Conservation (phyloP, 768 basidiomycete species). For the Amanita jacksonii region DNA sequence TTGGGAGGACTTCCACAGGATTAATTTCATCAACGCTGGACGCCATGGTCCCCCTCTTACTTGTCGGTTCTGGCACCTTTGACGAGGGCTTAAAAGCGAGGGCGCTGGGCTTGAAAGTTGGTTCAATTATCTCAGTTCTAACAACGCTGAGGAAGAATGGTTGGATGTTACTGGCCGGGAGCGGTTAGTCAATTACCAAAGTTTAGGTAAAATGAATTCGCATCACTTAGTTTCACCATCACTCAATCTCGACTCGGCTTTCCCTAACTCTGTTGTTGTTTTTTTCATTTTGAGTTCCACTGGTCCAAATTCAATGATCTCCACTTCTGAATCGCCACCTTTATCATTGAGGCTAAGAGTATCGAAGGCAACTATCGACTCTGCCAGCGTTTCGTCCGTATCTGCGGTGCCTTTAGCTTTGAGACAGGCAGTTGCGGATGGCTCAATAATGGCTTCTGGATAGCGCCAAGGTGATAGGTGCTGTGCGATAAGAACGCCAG, state of each 20-base stretch:
- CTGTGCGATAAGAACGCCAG: too few relatives aligned
- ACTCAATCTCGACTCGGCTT: neutral
- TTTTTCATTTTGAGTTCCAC: neutral
- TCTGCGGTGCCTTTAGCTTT: neutral
- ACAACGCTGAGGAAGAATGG: neutral
- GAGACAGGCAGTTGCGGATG: too few relatives aligned
- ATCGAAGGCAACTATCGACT: neutral
- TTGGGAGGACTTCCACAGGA: too few relatives aligned
- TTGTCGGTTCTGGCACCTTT: too few relatives aligned
- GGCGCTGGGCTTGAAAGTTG: neutral
- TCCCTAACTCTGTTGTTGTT: neutral
- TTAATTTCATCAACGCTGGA: too few relatives aligned
- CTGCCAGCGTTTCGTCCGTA: neutral
- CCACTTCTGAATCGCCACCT: neutral
- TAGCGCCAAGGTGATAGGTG: too few relatives aligned
- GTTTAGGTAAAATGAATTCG: too few relatives aligned
- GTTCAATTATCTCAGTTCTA: neutral
- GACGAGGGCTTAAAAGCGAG: too few relatives aligned
- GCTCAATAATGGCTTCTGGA: too few relatives aligned
- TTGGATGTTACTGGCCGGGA: too few relatives aligned
- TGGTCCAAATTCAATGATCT: neutral
- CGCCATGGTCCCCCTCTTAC: too few relatives aligned
- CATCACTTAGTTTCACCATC: neutral
- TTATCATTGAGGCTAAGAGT: neutral
- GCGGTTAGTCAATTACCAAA: too few relatives aligned